Conservation (phyloP, 2,329 filamentous ascomycete species). For the Hansfordia pulvinata region DNA sequence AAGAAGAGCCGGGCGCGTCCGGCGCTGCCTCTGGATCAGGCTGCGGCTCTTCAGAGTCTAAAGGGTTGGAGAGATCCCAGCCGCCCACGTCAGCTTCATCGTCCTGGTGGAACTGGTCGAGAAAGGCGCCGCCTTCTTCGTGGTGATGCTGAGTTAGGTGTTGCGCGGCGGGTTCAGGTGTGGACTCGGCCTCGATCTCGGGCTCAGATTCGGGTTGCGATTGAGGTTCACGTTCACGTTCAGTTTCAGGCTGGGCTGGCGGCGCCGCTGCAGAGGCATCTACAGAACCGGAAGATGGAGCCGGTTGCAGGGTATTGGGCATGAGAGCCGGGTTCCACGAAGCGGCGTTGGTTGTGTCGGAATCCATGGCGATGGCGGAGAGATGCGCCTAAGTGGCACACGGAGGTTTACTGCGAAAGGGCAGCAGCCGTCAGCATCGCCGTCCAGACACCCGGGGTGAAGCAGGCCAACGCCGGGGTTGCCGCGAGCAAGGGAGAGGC, state of each 20-base stretch:
- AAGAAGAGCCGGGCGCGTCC: too few species aligned
- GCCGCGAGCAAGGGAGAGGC: too few species aligned
- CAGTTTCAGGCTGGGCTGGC: too few species aligned
- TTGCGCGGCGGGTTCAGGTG: constrained; percentile 3
- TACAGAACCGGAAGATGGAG: constrained; percentile 5
- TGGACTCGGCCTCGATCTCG: constrained; percentile 3
- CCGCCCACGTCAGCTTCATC: constrained; percentile 11
- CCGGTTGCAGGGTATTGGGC: constrained; percentile 33
- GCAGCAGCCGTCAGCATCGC: constrained; percentile 7
- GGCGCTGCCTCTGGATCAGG: neutral
- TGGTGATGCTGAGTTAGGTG: constrained; percentile 6
- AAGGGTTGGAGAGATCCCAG: constrained; percentile 11
- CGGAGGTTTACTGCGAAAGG: too few species aligned
- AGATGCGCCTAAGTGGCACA: constrained; percentile 6
- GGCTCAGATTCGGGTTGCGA: constrained; percentile 3
- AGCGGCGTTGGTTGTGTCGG: constrained; percentile 22
- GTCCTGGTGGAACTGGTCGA: constrained; percentile 10
- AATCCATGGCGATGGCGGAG: constrained; percentile 22
- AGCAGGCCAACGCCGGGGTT: too few species aligned
- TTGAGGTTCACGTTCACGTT: constrained; percentile 5
- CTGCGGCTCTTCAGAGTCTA: too few species aligned
- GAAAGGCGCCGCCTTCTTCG: constrained; percentile 7
- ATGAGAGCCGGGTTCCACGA: constrained; percentile 38
- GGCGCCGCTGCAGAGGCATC: constrained; percentile 2
- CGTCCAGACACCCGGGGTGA: too few species aligned